Evolutionary conservation across 768 basidiomycete genomes (phyloP).

Genomic region (Leccinum truebloodii): DNA sequence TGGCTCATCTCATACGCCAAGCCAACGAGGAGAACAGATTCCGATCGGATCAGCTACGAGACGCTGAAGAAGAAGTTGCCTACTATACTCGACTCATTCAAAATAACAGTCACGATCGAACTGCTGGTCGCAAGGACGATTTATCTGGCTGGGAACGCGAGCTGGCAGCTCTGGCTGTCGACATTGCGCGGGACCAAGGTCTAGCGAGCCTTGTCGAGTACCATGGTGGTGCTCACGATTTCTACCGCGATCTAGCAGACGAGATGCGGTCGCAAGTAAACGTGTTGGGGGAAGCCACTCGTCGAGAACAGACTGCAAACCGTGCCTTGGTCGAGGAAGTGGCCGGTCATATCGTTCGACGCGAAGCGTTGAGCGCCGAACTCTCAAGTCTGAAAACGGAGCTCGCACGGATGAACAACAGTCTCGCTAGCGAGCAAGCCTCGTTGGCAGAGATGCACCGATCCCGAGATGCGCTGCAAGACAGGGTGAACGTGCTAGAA

Average conservation of each 20-base stretch:
- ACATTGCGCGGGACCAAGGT: constrained; percentile 13
- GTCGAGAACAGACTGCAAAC: constrained; percentile 20
- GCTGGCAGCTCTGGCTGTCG: constrained; percentile 19
- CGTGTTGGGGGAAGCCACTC: constrained; percentile 9
- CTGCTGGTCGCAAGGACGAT: not conserved
- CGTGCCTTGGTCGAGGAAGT: constrained; percentile 37
- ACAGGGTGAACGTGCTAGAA: constrained; percentile 28
- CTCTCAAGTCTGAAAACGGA: constrained; percentile 44
- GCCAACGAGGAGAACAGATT: constrained; percentile 52
- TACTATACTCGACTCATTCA: constrained; percentile 16
- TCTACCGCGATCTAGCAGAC: constrained; percentile 39
- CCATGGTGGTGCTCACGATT: constrained; percentile 30
- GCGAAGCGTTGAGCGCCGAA: constrained; percentile 43
- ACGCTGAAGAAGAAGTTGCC: constrained; percentile 17
- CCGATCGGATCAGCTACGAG: constrained; percentile 32
- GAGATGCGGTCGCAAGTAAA: constrained; percentile 31
- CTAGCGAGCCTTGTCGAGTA: constrained; percentile 16
- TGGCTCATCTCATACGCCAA: constrained; percentile 62
- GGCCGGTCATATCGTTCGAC: constrained; percentile 39
- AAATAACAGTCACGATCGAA: constrained; percentile 7
- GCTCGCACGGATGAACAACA: constrained; percentile 24
- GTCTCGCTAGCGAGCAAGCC: constrained; percentile 26
- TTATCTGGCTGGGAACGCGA: constrained; percentile 20
- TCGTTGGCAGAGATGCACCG: constrained; percentile 15
- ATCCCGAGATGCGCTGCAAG: constrained; percentile 27